Base-by-base conservation (phyloP, 345 rosid species). In the Linum tenue region DNA sequence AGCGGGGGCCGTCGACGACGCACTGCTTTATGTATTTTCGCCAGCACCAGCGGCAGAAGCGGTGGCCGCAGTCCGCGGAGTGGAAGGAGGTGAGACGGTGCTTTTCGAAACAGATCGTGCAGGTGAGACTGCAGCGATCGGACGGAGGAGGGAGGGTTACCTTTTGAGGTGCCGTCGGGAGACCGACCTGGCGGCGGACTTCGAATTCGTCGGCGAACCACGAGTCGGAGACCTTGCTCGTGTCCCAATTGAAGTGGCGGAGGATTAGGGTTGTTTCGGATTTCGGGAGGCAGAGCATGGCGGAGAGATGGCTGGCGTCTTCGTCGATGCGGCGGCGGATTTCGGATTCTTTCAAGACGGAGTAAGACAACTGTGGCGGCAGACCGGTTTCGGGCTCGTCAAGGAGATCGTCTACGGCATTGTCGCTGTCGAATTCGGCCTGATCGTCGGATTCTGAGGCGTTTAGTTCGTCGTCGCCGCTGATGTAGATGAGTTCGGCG, bases 11-110 rank as follows among this genome's bases (percentile, higher is more conserved):
- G 17, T 79, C 80, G 6, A 60, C 61, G 17, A 79, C 70, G 5
- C 69, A 48, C 0, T 64, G 67, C 40, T 42, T 67, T 11, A 79
- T 65, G n/a, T 79, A 79, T 7, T 38, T 12, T 11, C 57, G 48
- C 82, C 82, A 79, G 10, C 82, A 79, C 37, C 35, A 62, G 1
- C 7, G 16, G 16, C 80, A 79, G 59, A 55, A 79, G 37, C 55
- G 67, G 48, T 79, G 82, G 5, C 82, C 82, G 65, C 82, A 79
- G 3, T 17, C 7, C 6, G 75, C 72, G 10, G 73, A 67, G 10
- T 6, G 37, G 7, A 65, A 15, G 17, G 10, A 7, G 48, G 37
- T 62, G 31, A 4, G 0, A 22, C 43, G 50, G 16, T 16, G 37
- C 9, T 51, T 5, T 2, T 76, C 82, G 31, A 75, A 76, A 53